These are phyloP conservation scores for Podila horticola DNA, from an alignment of 192 early-diverging fungal genomes.

Conservation along the genomic window DNA sequence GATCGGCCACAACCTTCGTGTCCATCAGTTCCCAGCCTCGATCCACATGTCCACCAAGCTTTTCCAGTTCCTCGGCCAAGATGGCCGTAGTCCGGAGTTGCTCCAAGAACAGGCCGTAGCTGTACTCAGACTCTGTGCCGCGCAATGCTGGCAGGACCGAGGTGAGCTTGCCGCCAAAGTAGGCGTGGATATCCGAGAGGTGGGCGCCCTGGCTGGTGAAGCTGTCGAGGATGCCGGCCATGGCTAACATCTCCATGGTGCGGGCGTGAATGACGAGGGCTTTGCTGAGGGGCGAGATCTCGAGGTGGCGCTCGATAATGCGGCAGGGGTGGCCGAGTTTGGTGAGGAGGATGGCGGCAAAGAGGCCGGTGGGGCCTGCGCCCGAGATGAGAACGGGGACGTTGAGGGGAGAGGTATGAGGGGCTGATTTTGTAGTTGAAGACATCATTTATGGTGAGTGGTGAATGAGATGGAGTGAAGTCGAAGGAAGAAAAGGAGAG, in stretches of 20 bases:
- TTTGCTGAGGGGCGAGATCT: constrained; percentile 32
- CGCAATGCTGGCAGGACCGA: neutral
- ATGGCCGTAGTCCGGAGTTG: constrained; percentile 24
- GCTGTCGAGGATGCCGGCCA: constrained; percentile 21
- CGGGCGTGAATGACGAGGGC: constrained; percentile 45
- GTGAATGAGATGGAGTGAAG: neutral
- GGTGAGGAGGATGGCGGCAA: constrained; percentile 40
- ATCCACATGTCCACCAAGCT: constrained; percentile 34
- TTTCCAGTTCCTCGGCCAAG: constrained; percentile 10
- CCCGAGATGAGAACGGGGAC: constrained; percentile 46
- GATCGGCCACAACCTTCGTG: neutral
- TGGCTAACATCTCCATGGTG: constrained; percentile 41
- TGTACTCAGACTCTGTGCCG: constrained; percentile 13
- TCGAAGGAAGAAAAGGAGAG: neutral
- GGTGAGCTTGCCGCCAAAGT: constrained; percentile 3
- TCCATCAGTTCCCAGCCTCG: constrained; percentile 38
- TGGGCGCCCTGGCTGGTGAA: constrained; percentile 9
- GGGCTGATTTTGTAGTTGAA: neutral
- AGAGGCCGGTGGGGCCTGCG: constrained; percentile 40
- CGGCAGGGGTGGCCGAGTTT: constrained; percentile 45
- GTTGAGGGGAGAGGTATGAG: neutral
- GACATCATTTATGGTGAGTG: neutral
- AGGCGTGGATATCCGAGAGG: neutral
- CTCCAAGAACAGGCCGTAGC: constrained; percentile 13
- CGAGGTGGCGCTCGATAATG: constrained; percentile 35